Base-by-base conservation (phyloP, 495 filamentous ascomycete species). In the Penicillium pulvis region DNA sequence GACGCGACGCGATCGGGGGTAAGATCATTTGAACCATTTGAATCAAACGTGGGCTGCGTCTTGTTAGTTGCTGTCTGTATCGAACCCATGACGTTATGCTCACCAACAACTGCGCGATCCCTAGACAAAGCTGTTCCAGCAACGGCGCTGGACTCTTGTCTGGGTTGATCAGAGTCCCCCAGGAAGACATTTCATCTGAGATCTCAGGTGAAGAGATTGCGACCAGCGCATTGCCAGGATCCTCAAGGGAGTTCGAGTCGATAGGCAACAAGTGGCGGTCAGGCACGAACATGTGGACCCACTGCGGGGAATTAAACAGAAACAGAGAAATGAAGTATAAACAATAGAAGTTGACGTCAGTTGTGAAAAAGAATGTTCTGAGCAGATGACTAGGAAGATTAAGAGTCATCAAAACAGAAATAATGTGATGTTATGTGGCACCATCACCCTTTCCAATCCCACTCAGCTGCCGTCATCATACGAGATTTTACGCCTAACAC, bases 101-200 rank as follows among this genome's bases (percentile, higher is more conserved):
- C 77, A 97, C 93, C 66, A 98, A 93, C 63, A 90, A 81, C 53
- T 87, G 79, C 50, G 89, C 91, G 57, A 97, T 85, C 11, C 89
- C 88, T 51, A 87, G 75, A 64, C 97, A 82, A 55, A 98, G 80
- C 58, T 87, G 83, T 70, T 95, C 86, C 45, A 97, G 81, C 42
- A 87, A 62, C 16, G 87, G 84, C 3, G 90, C 89, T 6, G 92
- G 88, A 24, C 82, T 84, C 70, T 92, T 94, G 68, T 94, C 86
- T 19, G 80, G 69, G 63, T 90, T 86, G 75, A 96, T 92, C 61
- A 98, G 75, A 61, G 90, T 90, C 16, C 90, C 92, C 83, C 93
- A 98, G 47, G 66, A 59, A 61, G 69, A 73, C 50, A 70, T 70
- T 72, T 73, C 76, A 67, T 39, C 23, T 3, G 51, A n/a, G 35